phyloP scores from a whole-genome alignment of 805 yeast genomes.

The Lipomyces yamadae region DNA sequence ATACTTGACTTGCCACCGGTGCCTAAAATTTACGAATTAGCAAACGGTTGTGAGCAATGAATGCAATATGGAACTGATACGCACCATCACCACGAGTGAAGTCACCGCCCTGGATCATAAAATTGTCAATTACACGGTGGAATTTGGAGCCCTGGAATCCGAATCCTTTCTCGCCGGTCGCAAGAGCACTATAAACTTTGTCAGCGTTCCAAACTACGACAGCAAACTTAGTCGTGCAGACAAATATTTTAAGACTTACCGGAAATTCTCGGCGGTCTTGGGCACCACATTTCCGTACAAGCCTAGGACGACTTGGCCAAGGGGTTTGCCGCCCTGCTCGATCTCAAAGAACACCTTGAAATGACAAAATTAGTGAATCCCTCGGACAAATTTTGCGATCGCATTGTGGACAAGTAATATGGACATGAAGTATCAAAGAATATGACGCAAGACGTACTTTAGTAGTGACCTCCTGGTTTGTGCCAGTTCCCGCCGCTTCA shows the following conservation, averaged over 20 bases:
- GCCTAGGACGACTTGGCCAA: slow-evolving; percentile 87
- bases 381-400: neutral
- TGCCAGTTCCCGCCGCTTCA: slow-evolving; percentile 22
- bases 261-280: slow-evolving; percentile 86
- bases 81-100: slow-evolving; percentile 55
- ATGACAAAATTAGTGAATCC: neutral
- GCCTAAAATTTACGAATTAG: slow-evolving; percentile 47
- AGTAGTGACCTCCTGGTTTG: slow-evolving; percentile 42
- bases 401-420: neutral
- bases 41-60: neutral
- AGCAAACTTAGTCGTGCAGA: neutral
- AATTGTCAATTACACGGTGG: slow-evolving; percentile 70
- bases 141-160: slow-evolving; percentile 69
- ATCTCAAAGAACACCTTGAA: slow-evolving; percentile 78
- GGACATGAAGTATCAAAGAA: neutral
- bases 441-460: slow-evolving; percentile 40
- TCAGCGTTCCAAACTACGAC: slow-evolving; percentile 46
- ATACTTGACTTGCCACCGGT: slow-evolving; percentile 62
- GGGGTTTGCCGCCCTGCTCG: slow-evolving; percentile 71
- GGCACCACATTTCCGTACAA: slow-evolving; percentile 86
- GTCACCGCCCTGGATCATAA: slow-evolving; percentile 91
- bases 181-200: slow-evolving; percentile 61
- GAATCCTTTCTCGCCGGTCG: slow-evolving; percentile 74
- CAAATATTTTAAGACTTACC: slow-evolving; percentile 40
- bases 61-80: neutral